These are phyloP conservation scores for Delonix regia DNA, from an alignment of 306 rosid genomes.

Conservation along the genomic window DNA sequence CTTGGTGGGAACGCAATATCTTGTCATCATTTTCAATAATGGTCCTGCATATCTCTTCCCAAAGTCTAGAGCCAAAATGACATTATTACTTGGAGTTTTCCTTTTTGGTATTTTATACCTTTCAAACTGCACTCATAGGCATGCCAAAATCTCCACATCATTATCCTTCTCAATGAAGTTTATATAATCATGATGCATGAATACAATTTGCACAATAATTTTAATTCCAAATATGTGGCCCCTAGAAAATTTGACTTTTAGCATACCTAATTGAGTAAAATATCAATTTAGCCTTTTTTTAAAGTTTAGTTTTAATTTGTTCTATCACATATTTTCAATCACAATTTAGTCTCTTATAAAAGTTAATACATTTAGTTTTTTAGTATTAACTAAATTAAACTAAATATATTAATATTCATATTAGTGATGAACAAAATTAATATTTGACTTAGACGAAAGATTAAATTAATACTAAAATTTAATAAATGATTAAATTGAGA, in stretches of 20 bases:
- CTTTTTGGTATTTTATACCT: background rate
- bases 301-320: too few relatives aligned
- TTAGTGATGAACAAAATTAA: too few relatives aligned
- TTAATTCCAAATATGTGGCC: background rate
- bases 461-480: too few relatives aligned
- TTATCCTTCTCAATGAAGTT: conserved; percentile 34
- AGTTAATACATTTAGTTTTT: too few relatives aligned
- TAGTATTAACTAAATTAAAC: too few relatives aligned
- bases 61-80: conserved; percentile 3
- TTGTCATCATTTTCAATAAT: conserved; percentile 1
- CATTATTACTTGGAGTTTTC: background rate
- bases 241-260: background rate
- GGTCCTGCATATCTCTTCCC: conserved; percentile 6
- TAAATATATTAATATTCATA: too few relatives aligned
- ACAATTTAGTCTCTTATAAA: too few relatives aligned
- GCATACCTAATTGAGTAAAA: too few relatives aligned
- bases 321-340: too few relatives aligned
- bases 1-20: conserved; percentile 32
- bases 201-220: background rate
- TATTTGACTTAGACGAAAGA: too few relatives aligned
- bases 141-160: conserved; percentile 16
- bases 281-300: too few relatives aligned
- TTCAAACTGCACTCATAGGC: background rate
- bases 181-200: background rate
- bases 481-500: too few relatives aligned